These are phyloP conservation scores for Pseudozyma sp. DNA, from an alignment of 1,284 basidiomycete species.

Conservation along the genomic window DNA sequence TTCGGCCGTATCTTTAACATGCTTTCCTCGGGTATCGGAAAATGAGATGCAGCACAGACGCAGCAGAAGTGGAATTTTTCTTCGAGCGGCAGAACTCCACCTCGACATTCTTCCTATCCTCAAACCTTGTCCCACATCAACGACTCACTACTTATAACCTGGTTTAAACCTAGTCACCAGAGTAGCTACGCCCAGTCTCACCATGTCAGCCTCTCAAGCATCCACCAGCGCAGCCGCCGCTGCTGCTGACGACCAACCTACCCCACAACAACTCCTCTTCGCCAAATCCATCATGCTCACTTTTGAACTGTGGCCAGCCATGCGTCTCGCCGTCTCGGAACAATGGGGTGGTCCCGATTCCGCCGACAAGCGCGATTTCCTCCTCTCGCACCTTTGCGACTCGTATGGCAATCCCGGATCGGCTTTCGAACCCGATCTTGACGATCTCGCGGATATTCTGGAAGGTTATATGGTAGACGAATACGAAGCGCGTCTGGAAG, in stretches of 20 bases:
- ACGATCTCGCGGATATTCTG: slow-evolving; percentile 63
- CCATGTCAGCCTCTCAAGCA: slow-evolving; percentile 21
- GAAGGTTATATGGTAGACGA: slow-evolving; percentile 64
- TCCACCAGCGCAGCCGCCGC: slow-evolving; percentile 23
- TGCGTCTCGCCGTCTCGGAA: slow-evolving; percentile 64
- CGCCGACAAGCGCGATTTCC: slow-evolving; percentile 60
- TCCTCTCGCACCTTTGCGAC: slow-evolving; percentile 64
- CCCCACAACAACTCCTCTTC: slow-evolving; percentile 61
- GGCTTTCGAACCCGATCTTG: slow-evolving; percentile 55
- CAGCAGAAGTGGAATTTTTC: slow-evolving; percentile 12
- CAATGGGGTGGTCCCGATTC: slow-evolving; percentile 65
- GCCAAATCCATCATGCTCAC: slow-evolving; percentile 62
- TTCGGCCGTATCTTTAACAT: slow-evolving; percentile 13
- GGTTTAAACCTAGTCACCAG: too few species aligned
- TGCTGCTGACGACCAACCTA: slow-evolving; percentile 33
- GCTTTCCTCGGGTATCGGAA: slow-evolving; percentile 18
- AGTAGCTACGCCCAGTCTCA: background rate
- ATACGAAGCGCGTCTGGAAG: slow-evolving; percentile 64
- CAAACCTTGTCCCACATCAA: too few species aligned
- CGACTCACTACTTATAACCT: too few species aligned
- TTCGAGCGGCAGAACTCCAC: background rate
- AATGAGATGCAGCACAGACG: slow-evolving; percentile 13
- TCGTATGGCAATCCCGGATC: slow-evolving; percentile 52
- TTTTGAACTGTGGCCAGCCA: slow-evolving; percentile 65
- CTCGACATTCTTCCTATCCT: background rate